Base-by-base conservation (phyloP, 176 grass and related monocot species). In the Cenchrus fungigraminus region DNA sequence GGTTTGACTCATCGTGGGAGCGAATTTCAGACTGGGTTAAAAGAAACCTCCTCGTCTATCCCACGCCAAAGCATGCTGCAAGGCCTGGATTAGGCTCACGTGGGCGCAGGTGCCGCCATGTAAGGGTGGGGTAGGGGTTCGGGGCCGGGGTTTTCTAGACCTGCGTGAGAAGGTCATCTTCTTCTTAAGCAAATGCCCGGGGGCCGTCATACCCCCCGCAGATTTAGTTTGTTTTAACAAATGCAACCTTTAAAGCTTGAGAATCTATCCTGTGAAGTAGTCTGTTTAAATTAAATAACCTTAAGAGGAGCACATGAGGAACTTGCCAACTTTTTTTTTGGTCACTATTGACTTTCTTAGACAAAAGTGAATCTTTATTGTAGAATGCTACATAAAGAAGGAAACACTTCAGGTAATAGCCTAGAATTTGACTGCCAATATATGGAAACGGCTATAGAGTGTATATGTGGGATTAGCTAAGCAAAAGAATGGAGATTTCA, bases 201-300 rank as follows among this genome's bases (percentile, higher is more conserved):
- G 37, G 37, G 37, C 37, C 37, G 37, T 40, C 37, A 40, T 40
- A 40, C 37, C 37, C 37, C 37, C 37, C 37, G 3, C 37, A 40
- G 37, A 4, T 40, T 4, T 40, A 4, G 37, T 40, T 40, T 40
- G 31, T 40, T 40, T 40, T 40, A 40, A 40, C 37, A 40, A 40
- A 40, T 40, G 54, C 19, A 71, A 44, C 55, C 83, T 91, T 85
- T 79, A 47, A 79, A 89, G 82, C 74, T 34, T 76, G 55, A 74
- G 84, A 87, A 95, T 72, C 62, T 80, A 86, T 86, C 71, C 81
- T 25, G 61, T 87, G 65, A 89, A 91, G 70, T 12, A 77, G 56
- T 62, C 20, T 53, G 73, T 69, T 88, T 89, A 76, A 84, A 56
- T 20, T 77, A 86, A 88, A 79, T 83, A 85, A 83, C 50, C 62